A percentile compares a stretch with the other conserved stretches of the same genome.
phyloP scores from a whole-genome alignment of 768 basidiomycete species.

The Leccinum broughii region DNA sequence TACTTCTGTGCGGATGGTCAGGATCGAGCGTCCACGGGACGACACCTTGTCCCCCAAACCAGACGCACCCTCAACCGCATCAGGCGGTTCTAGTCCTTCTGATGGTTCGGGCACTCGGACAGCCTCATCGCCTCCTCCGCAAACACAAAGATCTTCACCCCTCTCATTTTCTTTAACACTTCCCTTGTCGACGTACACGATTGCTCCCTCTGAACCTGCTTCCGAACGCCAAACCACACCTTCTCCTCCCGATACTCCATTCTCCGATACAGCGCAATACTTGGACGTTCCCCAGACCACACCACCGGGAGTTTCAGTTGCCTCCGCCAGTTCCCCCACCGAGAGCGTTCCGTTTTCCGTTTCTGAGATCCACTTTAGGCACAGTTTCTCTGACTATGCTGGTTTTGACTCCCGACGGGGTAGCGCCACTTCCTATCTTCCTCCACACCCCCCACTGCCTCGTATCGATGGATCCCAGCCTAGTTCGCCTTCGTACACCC shows the following conservation, averaged over 20 bases:
- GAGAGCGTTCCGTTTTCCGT: conserved; percentile 58
- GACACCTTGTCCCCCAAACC: conserved; percentile 21
- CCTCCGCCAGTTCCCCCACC: conserved; percentile 48
- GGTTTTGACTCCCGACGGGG: conserved; percentile 34
- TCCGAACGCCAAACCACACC: conserved; percentile 20
- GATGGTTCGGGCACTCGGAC: conserved; percentile 21
- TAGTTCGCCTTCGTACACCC: conserved; percentile 14
- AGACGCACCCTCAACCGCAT: conserved; percentile 35
- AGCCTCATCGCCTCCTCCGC: conserved; percentile 18
- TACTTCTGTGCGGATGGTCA: conserved; percentile 18
- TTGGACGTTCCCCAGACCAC: conserved; percentile 25
- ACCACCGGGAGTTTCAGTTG: conserved; percentile 29
- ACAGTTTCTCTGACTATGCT: conserved; percentile 37
- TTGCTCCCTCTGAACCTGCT: conserved; percentile 15
- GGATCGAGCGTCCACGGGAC: conserved; percentile 22
- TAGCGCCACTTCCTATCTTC: conserved; percentile 38
- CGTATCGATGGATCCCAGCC: conserved; percentile 23
- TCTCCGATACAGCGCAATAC: conserved; percentile 21
- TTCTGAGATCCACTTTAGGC: conserved; percentile 53
- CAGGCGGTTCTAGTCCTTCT: conserved; percentile 31
- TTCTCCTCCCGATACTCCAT: conserved; percentile 18
- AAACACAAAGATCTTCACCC: conserved; percentile 27
- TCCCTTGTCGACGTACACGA: conserved; percentile 41
- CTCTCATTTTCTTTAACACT: conserved; percentile 51
- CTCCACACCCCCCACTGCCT: conserved; percentile 45